Conservation (phyloP, 192 early-diverging fungal genomes). For the Gamsiella multidivaricata region DNA sequence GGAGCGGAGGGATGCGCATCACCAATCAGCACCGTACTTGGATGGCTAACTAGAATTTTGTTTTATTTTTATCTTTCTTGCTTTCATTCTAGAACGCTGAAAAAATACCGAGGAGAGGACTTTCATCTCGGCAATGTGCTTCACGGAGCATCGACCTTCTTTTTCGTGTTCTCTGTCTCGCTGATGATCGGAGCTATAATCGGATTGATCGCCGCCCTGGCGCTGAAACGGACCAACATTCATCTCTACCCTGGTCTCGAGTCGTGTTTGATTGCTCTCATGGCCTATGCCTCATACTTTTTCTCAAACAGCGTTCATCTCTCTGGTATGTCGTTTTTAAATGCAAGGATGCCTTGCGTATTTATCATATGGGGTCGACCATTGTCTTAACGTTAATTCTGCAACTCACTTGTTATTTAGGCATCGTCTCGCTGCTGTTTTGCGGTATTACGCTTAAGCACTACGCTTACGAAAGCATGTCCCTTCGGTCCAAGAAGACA, state of each 20-base stretch:
- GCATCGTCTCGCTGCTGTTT: slow-evolving; percentile 93
- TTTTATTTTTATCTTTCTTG: neutral
- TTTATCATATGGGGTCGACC: no score
- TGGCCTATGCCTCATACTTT: slow-evolving; percentile 94
- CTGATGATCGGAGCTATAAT: slow-evolving; percentile 84
- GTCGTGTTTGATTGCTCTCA: slow-evolving; percentile 83
- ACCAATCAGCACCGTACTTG: no score
- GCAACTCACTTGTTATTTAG: slow-evolving; percentile 14
- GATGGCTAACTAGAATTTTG: neutral
- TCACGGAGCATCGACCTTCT: slow-evolving; percentile 75
- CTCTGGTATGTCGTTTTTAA: slow-evolving; percentile 72
- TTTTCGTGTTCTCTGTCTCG: slow-evolving; percentile 86
- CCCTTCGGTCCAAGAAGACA: slow-evolving; percentile 76
- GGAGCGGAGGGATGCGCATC: no score
- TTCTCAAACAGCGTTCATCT: slow-evolving; percentile 88
- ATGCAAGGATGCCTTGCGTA: no score
- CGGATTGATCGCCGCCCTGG: slow-evolving; percentile 80
- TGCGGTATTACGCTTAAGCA: slow-evolving; percentile 93
- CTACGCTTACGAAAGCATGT: slow-evolving; percentile 94
- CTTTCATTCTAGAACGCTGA: slow-evolving; percentile 68
- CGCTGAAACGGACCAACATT: slow-evolving; percentile 89
- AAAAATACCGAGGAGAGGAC: slow-evolving; percentile 78
- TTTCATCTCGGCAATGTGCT: slow-evolving; percentile 73
- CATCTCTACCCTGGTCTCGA: slow-evolving; percentile 88
- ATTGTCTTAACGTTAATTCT: neutral